Evolutionary conservation across 352 stramenopile genomes (phyloP).

Genomic region (Phytophthora sp.): DNA sequence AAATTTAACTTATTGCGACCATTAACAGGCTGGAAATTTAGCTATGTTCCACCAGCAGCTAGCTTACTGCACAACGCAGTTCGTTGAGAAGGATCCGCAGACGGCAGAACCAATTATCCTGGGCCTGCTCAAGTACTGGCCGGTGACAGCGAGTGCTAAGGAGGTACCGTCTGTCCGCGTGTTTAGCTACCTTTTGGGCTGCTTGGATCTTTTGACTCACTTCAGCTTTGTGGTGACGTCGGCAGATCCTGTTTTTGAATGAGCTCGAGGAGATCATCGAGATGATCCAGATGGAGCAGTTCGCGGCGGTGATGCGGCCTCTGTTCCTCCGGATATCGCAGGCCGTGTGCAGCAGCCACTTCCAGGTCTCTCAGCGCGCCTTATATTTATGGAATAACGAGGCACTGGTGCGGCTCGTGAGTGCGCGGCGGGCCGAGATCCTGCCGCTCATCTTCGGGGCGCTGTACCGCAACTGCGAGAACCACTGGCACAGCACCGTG

Average conservation of each 20-base stretch:
- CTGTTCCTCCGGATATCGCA: conserved; percentile 82
- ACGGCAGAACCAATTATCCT: conserved; percentile 95
- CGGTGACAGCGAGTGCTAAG: conserved; percentile 92
- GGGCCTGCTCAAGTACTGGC: conserved; percentile 95
- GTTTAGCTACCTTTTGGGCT: neutral
- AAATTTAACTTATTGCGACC: conserved; percentile 1
- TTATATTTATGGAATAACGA: conserved; percentile 99
- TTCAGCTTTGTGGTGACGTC: conserved; percentile 71
- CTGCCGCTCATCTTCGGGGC: conserved; percentile 96
- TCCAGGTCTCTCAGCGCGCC: conserved; percentile 96
- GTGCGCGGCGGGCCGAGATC: conserved; percentile 91
- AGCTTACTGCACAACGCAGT: conserved; percentile 99
- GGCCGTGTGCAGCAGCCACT: conserved; percentile 95
- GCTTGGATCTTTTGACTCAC: conserved; percentile 15
- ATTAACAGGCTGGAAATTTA: conserved; percentile 80
- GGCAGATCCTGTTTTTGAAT: conserved; percentile 96
- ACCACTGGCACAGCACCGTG: conserved; percentile 96
- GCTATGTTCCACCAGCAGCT: conserved; percentile 98
- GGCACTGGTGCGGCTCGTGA: conserved; percentile 96
- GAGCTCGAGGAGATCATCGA: conserved; percentile 99
- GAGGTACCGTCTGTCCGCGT: conserved; percentile 47
- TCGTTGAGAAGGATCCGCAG: conserved; percentile 98
- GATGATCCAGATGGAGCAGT: conserved; percentile 89
- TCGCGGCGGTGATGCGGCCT: conserved; percentile 69
- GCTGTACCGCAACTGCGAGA: conserved; percentile 88